A percentile compares a stretch with the other conserved stretches of the same genome.
These are phyloP conservation scores for Leishmania guyanensis DNA, from an alignment of 208 protist genomes.

Conservation along the genomic window DNA sequence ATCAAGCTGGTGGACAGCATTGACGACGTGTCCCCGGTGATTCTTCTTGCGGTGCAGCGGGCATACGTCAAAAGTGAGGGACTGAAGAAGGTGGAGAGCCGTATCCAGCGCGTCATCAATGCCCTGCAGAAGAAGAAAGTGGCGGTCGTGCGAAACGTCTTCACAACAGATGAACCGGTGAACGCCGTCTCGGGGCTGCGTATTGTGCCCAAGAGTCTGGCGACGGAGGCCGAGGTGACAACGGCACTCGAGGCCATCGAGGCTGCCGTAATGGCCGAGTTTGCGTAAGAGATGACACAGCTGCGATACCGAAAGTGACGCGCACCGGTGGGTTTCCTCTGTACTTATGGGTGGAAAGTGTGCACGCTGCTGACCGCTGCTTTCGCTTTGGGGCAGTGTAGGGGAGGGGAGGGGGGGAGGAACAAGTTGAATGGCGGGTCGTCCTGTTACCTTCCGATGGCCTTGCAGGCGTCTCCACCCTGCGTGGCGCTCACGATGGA, in stretches of 20 bases:
- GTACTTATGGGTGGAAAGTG: not conserved
- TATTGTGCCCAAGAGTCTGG: slow-evolving; percentile 65
- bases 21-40: slow-evolving; percentile 70
- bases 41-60: slow-evolving; percentile 54
- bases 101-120: slow-evolving; percentile 69
- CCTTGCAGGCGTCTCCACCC: not conserved
- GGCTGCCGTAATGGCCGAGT: slow-evolving; percentile 59
- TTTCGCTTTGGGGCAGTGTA: not conserved
- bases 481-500: not conserved
- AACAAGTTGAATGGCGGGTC: not conserved
- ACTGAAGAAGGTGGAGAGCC: slow-evolving; percentile 48
- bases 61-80: slow-evolving; percentile 45
- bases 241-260: slow-evolving; percentile 45
- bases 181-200: slow-evolving; percentile 62
- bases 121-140: slow-evolving; percentile 50
- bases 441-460: not conserved
- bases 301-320: not conserved
- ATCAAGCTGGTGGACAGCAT: slow-evolving; percentile 60
- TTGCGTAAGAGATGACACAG: slow-evolving; percentile 28
- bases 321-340: not conserved
- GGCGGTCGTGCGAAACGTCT: slow-evolving; percentile 72
- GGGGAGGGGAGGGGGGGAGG: not conserved
- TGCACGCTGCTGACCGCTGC: not conserved
- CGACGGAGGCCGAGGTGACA: slow-evolving; percentile 56
- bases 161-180: slow-evolving; percentile 61